Conservation (phyloP, 1,284 basidiomycete genomes). For the Porodaedalea pini region DNA sequence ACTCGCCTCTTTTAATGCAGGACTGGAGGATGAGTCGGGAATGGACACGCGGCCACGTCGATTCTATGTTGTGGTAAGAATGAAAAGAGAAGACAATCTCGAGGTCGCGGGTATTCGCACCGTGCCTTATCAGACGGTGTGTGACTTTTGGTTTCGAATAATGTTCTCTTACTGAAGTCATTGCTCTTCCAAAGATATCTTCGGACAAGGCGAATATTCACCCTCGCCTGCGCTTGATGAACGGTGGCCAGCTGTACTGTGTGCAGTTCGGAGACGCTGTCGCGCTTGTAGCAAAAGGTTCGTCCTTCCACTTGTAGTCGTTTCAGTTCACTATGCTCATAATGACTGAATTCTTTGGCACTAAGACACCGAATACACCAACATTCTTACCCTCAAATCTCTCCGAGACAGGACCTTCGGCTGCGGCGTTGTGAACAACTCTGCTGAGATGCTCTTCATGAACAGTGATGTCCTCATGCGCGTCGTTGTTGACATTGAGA, state of each 20-base stretch:
- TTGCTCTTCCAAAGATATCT: conserved; percentile 48
- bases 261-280: conserved; percentile 76
- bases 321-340: not conserved
- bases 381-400: conserved; percentile 69
- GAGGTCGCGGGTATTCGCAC: conserved; percentile 45
- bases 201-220: conserved; percentile 64
- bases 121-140: conserved; percentile 73
- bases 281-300: conserved; percentile 66
- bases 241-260: conserved; percentile 51
- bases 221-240: conserved; percentile 59
- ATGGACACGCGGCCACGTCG: conserved; percentile 47
- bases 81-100: conserved; percentile 43
- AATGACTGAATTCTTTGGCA: not conserved
- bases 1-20: conserved; percentile 61
- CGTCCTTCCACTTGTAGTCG: conserved; percentile 17
- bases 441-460: conserved; percentile 55
- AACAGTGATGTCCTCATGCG: conserved; percentile 68
- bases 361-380: conserved; percentile 64
- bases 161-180: not conserved
- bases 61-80: conserved; percentile 58
- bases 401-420: conserved; percentile 65
- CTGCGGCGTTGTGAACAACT: conserved; percentile 51
- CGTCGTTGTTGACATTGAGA: conserved; percentile 57
- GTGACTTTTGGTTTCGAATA: conserved; percentile 25
- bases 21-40: conserved; percentile 44